Conservation (phyloP, 2,329 filamentous ascomycete species). For the Claviceps africana region DNA sequence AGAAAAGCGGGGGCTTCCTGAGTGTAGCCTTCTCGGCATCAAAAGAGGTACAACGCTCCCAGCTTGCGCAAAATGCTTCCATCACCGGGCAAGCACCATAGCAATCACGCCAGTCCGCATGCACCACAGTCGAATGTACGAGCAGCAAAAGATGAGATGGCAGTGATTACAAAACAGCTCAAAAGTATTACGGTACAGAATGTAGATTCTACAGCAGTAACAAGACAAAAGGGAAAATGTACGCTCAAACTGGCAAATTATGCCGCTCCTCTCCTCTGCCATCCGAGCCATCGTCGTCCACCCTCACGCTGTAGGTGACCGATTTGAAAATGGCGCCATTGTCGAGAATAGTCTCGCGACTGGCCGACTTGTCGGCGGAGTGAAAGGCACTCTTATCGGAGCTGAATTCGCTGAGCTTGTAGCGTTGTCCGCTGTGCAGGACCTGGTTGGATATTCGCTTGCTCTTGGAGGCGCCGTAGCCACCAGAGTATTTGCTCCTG, state of each 20-base stretch:
- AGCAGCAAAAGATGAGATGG: neutral
- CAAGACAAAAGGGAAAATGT: neutral
- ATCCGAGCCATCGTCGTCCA: slow-evolving; percentile 16
- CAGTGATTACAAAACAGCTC: too few relatives aligned
- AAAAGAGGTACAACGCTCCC: too few relatives aligned
- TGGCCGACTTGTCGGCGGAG: slow-evolving; percentile 14
- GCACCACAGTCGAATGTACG: too few relatives aligned
- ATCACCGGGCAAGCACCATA: too few relatives aligned
- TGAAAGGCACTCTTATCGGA: slow-evolving; percentile 18
- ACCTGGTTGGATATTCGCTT: slow-evolving; percentile 11
- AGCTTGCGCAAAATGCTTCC: too few relatives aligned
- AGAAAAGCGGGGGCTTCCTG: too few relatives aligned
- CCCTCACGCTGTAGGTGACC: slow-evolving; percentile 26
- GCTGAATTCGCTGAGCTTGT: slow-evolving; percentile 26
- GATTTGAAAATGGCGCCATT: slow-evolving; percentile 26
- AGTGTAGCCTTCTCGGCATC: too few relatives aligned
- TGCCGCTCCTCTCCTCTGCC: neutral
- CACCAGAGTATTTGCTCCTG: slow-evolving; percentile 21
- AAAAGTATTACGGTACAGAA: too few relatives aligned
- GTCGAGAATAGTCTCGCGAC: slow-evolving; percentile 26
- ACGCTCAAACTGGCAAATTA: slow-evolving; percentile 5
- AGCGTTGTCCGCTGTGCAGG: slow-evolving; percentile 17
- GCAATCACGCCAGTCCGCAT: too few relatives aligned
- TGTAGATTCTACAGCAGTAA: too few relatives aligned
- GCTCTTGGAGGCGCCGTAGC: slow-evolving; percentile 12